These are phyloP conservation scores for Aspergillus kassunensis DNA, from an alignment of 495 filamentous ascomycete genomes.

Conservation along the genomic window DNA sequence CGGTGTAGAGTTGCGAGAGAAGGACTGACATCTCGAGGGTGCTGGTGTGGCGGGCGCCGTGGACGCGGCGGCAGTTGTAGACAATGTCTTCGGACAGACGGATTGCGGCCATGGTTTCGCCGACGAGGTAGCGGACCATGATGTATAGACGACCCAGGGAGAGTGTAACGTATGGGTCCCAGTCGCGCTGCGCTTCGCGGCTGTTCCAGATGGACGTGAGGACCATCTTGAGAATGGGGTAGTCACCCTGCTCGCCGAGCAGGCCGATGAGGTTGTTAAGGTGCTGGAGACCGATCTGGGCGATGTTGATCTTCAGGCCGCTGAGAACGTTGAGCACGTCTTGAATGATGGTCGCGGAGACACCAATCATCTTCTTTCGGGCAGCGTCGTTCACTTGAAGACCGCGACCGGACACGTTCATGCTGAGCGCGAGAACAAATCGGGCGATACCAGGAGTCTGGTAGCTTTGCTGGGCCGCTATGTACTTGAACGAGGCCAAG, in stretches of 20 bases:
- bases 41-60: constrained; percentile 32
- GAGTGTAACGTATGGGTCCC: constrained; percentile 27
- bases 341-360: constrained; percentile 18
- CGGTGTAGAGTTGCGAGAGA: constrained; percentile 36
- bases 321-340: constrained; percentile 16
- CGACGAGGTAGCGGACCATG: constrained; percentile 33
- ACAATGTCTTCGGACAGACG: constrained; percentile 43
- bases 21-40: constrained; percentile 37
- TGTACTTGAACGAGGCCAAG: constrained; percentile 26
- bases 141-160: constrained; percentile 35
- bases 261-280: constrained; percentile 34
- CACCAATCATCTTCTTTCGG: constrained; percentile 14
- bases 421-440: constrained; percentile 20
- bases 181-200: constrained; percentile 28
- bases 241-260: constrained; percentile 35
- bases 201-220: constrained; percentile 34
- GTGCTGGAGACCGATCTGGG: constrained; percentile 29
- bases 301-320: constrained; percentile 21
- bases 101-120: constrained; percentile 27
- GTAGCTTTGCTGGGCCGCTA: constrained; percentile 20
- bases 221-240: constrained; percentile 33
- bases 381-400: constrained; percentile 6
- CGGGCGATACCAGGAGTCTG: constrained; percentile 15
- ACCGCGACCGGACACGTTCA: constrained; percentile 19
- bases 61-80: constrained; percentile 41